These are phyloP conservation scores for Amanita pseudoporphyria DNA, from an alignment of 768 basidiomycete species.

Conservation along the genomic window DNA sequence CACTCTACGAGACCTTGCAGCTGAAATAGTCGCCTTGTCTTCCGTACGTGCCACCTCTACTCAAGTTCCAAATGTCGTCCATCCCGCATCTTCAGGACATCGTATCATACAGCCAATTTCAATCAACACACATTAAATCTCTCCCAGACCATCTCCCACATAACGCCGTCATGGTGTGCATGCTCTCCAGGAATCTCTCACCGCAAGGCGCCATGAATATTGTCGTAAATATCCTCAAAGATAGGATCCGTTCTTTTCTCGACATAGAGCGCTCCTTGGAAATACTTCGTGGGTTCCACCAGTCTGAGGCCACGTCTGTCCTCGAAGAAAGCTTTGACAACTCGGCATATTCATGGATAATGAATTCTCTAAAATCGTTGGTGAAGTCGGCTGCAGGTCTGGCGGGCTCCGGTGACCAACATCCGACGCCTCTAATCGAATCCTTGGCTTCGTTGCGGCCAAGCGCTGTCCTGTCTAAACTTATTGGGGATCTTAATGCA, in stretches of 20 bases:
- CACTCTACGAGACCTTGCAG: slow-evolving; percentile 28
- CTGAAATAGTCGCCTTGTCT: slow-evolving; percentile 44
- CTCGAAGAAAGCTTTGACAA: background rate
- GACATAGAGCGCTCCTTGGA: slow-evolving; percentile 18
- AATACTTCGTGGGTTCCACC: slow-evolving; percentile 10
- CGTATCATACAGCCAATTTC: slow-evolving; percentile 41
- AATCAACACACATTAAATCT: slow-evolving; percentile 19
- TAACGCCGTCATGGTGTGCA: slow-evolving; percentile 44
- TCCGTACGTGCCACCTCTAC: slow-evolving; percentile 32
- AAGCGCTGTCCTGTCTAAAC: slow-evolving; percentile 9
- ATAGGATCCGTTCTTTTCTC: slow-evolving; percentile 26
- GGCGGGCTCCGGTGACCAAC: slow-evolving; percentile 8
- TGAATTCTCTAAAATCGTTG: background rate
- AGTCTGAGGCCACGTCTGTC: slow-evolving; percentile 8
- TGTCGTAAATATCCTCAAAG: slow-evolving; percentile 29
- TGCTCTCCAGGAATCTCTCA: slow-evolving; percentile 30
- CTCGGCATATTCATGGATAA: slow-evolving; percentile 3
- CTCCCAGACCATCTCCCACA: slow-evolving; percentile 16
- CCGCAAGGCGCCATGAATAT: slow-evolving; percentile 41
- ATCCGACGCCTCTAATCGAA: slow-evolving; percentile 5
- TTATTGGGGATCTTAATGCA: slow-evolving; percentile 11
- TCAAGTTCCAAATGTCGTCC: slow-evolving; percentile 2
- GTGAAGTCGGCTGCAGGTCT: background rate
- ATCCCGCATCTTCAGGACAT: slow-evolving; percentile 49
- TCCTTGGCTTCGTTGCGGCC: slow-evolving; percentile 1